Conservation (phyloP, 2,329 filamentous ascomycete genomes). For the Alternaria alternata region DNA sequence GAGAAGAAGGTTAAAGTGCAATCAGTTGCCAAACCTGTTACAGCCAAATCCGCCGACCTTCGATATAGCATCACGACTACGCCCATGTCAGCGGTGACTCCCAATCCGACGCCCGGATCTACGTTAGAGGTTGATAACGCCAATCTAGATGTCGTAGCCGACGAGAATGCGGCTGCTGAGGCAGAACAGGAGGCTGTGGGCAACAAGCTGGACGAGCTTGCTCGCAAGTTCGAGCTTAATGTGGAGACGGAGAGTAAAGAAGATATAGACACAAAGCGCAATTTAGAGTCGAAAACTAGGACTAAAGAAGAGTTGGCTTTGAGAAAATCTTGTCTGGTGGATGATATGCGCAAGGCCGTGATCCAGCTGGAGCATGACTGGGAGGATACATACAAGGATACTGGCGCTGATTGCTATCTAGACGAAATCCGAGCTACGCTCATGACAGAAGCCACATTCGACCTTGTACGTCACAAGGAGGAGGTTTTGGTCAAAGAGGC, state of each 20-base stretch:
- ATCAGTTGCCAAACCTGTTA: neutral
- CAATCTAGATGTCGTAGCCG: too few species aligned
- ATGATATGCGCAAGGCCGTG: neutral
- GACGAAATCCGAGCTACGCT: neutral
- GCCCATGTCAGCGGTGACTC: neutral
- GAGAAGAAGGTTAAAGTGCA: neutral
- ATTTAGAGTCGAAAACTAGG: neutral
- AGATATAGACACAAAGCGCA: neutral
- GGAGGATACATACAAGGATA: neutral
- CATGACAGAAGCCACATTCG: conserved; percentile 2
- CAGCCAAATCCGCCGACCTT: neutral
- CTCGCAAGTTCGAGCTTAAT: neutral
- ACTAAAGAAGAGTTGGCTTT: neutral
- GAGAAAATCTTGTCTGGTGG: neutral
- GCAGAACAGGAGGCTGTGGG: neutral
- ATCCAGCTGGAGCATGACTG: neutral
- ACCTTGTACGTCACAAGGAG: neutral
- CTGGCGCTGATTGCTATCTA: neutral
- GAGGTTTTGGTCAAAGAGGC: neutral
- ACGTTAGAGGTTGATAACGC: too few species aligned
- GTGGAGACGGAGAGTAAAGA: neutral
- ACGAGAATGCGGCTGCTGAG: neutral
- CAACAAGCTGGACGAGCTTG: neutral
- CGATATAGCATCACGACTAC: neutral
- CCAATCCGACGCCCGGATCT: neutral